phyloP scores from a whole-genome alignment of 768 basidiomycete species.

The Austroboletus festivus region DNA sequence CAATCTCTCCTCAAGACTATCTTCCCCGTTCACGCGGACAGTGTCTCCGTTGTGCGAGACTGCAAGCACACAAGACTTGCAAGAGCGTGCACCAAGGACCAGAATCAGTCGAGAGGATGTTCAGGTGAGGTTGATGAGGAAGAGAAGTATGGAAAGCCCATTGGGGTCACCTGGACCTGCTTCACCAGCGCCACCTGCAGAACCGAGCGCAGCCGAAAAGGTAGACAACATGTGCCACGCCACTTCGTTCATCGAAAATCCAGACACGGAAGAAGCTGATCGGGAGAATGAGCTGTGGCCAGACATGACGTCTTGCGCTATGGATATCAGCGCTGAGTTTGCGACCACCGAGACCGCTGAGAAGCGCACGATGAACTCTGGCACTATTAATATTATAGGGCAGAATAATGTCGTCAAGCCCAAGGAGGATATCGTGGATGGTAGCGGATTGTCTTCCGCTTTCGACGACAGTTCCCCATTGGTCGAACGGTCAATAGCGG shows the following conservation, averaged over 20 bases:
- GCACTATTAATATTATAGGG: neutral
- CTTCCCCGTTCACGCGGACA: slow-evolving; percentile 21
- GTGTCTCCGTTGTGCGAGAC: slow-evolving; percentile 30
- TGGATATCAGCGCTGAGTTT: slow-evolving; percentile 44
- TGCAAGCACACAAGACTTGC: slow-evolving; percentile 20
- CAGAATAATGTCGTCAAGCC: neutral
- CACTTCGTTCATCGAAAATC: neutral
- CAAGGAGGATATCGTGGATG: neutral
- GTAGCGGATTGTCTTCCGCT: neutral
- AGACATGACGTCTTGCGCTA: slow-evolving; percentile 36
- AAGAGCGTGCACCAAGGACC: slow-evolving; percentile 30
- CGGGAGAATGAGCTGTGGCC: slow-evolving; percentile 34
- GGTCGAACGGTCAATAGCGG: neutral
- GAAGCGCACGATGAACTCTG: slow-evolving; percentile 33
- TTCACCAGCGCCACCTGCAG: slow-evolving; percentile 6
- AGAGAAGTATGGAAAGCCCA: slow-evolving; percentile 45
- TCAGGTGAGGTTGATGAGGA: slow-evolving; percentile 44
- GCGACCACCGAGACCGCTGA: slow-evolving; percentile 50
- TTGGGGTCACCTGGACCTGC: slow-evolving; percentile 20
- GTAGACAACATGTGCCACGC: neutral
- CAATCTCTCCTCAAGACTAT: slow-evolving; percentile 11
- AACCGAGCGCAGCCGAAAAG: neutral
- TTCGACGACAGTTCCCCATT: neutral
- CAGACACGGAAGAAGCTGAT: slow-evolving; percentile 6
- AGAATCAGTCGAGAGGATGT: slow-evolving; percentile 56